Base-by-base conservation (phyloP, 345 rosid genomes). In the Gynandropsis gynandra region DNA sequence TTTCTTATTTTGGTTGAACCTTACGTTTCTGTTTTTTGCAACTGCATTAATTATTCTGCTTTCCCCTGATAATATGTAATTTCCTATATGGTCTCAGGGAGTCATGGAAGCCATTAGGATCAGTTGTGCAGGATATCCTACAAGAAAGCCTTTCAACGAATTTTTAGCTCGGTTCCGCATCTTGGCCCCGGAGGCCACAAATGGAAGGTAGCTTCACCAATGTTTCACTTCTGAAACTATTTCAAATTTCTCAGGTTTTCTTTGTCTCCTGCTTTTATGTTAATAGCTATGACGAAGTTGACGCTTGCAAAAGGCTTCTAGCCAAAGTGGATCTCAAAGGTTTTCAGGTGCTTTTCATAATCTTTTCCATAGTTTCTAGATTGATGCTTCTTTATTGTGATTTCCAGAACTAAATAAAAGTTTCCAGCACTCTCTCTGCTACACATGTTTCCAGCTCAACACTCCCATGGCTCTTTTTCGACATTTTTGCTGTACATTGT, bases 91-190 rank as follows among this genome's bases (percentile, higher is more conserved):
- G 48, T 53, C 59, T 44, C 69, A 92, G 98, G 98, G 98, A 52
- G 98, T 92, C 67, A 79, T 92, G 95, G 98, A 92, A 62, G 98
- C 98, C 67, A 87, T 92, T 69, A 77, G 98, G 71, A 92, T 92
- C 56, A 92, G 98, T 66, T 87, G 96, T 63, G 98, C 95, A 29
- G 98, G 98, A 50, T 87, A 74, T 69, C 98, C 98, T 45, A 82
- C 98, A 45, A 75, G 98, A 73, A 92, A 72, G 75, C 57, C 75
- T 21, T 92, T 92, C 64, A 67, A 65, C 56, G 98, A 92, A 66
- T 87, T 92, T 52, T 45, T 68, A 49, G 61, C 56, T 55, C 87
- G 96, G 14, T 92, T 92, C 73, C 59, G 67, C 60, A 68, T 92
- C 31, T 76, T 92, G 47, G 82, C 89, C 29, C 81, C 98, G 0